Base-by-base conservation (phyloP, 2,329 filamentous ascomycete genomes). In the Camptophora hylomeconis region DNA sequence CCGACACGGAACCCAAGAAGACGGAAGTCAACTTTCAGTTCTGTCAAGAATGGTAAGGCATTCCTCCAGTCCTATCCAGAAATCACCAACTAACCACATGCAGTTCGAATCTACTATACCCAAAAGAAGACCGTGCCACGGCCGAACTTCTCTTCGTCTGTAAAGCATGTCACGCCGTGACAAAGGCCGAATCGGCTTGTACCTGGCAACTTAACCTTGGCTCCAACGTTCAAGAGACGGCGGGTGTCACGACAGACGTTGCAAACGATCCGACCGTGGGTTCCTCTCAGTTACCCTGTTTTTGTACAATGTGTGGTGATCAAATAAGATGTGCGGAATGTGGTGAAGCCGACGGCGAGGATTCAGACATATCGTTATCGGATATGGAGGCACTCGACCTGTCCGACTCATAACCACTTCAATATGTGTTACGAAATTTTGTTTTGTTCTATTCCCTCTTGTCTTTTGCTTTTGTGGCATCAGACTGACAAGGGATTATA, bases 211-310 rank as follows among this genome's bases (percentile, higher is more conserved):
- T 95, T 58, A 73, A 87, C 45, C 75, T 98, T 47, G 83, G 83
- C 59, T 92, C 79, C 52, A 80, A 82, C 36, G 80, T 87, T 15
- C 84, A 86, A 49, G 89, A 94, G 60, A 95, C 87, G 21, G 87
- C 89, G 35, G 89, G 92, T 60, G 87, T 95, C 48, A 94, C 87
- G 38, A 83, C 92, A 58, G 92, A 98, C 61, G 86, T 98, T 49
- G 83, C 79, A 52, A 86, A 82, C 51, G 89, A 98, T 70, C 89
- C 89, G 59, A 98, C 92, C 75, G 87, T 98, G 78, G 72, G 87
- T 93, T 52, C 21, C 21, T 20, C 24, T 39, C 32, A 52, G 24
- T 34, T 53, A 41, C 61, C 65, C 30, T 56, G 53, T 35, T 54
- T 71, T 41, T 75, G 69, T 53, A 65, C 61, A 33, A 58, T 69